phyloP scores from a whole-genome alignment of 169 alveolate genomes.

The Babesia ovis region DNA sequence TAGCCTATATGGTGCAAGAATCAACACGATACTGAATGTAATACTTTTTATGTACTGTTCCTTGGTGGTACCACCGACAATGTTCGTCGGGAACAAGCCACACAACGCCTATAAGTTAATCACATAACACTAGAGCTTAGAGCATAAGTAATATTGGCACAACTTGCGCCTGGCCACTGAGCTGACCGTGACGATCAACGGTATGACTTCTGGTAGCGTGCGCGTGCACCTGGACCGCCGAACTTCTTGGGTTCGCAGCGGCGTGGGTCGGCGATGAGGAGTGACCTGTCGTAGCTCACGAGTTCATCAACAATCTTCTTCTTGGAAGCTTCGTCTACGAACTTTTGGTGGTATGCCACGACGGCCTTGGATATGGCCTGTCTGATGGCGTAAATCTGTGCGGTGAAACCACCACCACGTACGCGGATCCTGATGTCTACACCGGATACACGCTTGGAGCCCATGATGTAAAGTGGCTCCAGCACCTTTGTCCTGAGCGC shows the following conservation, averaged over 20 bases:
- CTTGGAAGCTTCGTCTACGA: conserved; percentile 93
- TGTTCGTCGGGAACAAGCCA: no score
- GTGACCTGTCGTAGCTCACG: conserved; percentile 97
- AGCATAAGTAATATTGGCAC: conserved; percentile 5
- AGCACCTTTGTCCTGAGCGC: conserved; percentile 93
- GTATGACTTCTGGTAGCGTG: conserved; percentile 97
- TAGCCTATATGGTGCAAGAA: no score
- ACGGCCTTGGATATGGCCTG: conserved; percentile 99
- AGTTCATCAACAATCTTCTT: conserved; percentile 92
- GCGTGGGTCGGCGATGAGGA: conserved; percentile 99
- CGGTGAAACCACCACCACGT: conserved; percentile 97
- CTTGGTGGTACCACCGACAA: no score
- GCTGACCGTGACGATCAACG: conserved; percentile 78
- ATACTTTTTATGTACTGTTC: no score
- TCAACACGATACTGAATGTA: no score
- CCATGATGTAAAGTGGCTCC: conserved; percentile 97
- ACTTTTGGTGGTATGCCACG: conserved; percentile 96
- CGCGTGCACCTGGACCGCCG: conserved; percentile 99
- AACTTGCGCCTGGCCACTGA: not conserved
- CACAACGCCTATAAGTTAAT: no score
- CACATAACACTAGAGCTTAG: not conserved
- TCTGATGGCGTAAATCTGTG: conserved; percentile 95
- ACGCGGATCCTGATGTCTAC: conserved; percentile 97
- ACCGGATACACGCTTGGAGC: conserved; percentile 89
- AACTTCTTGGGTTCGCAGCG: conserved; percentile 99